A percentile compares a stretch with the other conserved stretches of the same genome.
Conservation (phyloP, 345 rosid species). For the Brassica rapa region DNA sequence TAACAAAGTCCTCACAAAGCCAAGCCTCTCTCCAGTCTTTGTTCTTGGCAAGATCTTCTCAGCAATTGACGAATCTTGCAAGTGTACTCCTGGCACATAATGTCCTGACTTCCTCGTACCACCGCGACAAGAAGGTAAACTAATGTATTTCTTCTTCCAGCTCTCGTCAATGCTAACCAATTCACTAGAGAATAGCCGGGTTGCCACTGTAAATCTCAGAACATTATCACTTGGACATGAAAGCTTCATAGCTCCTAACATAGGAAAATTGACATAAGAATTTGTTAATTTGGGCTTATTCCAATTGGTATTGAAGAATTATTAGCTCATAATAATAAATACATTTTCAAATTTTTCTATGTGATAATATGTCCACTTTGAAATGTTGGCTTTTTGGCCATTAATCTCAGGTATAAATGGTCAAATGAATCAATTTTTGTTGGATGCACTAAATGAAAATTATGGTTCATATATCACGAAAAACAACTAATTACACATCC, state of each 20-base stretch:
- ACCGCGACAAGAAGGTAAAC: constrained; percentile 32
- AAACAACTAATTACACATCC: no score
- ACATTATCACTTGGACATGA: constrained; percentile 45
- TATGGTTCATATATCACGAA: not conserved
- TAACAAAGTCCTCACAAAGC: constrained; percentile 80
- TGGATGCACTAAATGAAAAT: not conserved
- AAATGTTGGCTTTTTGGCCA: not conserved
- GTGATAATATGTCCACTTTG: not conserved
- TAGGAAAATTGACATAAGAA: constrained; percentile 14
- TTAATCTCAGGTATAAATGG: not conserved
- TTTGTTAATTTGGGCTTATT: constrained; percentile 3
- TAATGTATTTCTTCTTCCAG: constrained; percentile 33
- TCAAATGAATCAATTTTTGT: not conserved
- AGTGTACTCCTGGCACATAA: constrained; percentile 46
- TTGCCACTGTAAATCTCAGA: constrained; percentile 31
- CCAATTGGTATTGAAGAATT: not conserved
- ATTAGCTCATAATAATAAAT: no score
- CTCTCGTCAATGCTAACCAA: constrained; percentile 37
- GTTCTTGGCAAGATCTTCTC: constrained; percentile 43
- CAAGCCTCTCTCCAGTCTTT: constrained; percentile 51
- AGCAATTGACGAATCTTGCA: constrained; percentile 53
- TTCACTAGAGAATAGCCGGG: constrained; percentile 33
- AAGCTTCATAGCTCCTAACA: constrained; percentile 35
- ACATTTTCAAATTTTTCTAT: no score
- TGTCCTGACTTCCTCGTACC: constrained; percentile 46